Percentiles rank a stretch among this genome's conserved stretches.
Conservation (phyloP, 139 green algal species). For the Micractinium conductrix region DNA sequence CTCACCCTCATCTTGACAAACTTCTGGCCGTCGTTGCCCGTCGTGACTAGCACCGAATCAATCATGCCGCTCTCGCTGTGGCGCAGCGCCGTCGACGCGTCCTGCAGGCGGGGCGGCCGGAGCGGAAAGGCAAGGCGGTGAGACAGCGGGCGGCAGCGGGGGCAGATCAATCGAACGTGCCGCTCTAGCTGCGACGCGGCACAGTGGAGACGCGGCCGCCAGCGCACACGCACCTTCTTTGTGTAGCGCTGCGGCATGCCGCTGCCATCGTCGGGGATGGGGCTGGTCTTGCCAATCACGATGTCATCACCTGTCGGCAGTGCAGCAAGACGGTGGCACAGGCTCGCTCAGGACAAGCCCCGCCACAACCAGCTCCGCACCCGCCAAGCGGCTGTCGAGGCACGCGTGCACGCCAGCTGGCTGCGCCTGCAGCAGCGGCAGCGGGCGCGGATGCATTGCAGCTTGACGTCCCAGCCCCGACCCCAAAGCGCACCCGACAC, state of each 20-base stretch:
- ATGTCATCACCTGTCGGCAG: constrained; percentile 71
- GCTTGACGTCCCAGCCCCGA: too few relatives aligned
- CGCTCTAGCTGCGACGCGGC: not conserved
- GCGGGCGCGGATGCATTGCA: too few relatives aligned
- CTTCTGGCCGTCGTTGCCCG: constrained; percentile 84
- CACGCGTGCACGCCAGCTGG: not conserved
- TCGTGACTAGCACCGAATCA: constrained; percentile 91
- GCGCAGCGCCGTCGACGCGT: constrained; percentile 71
- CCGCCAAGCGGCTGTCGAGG: not conserved
- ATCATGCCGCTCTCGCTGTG: constrained; percentile 81
- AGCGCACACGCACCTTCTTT: constrained; percentile 43
- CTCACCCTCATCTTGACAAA: constrained; percentile 95
- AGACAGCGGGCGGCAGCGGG: too few relatives aligned
- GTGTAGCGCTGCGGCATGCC: constrained; percentile 77
- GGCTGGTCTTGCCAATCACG: constrained; percentile 85
- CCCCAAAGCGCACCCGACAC: constrained; percentile 62
- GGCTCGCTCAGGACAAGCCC: not conserved
- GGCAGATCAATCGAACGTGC: not conserved
- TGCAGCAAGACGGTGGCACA: not conserved
- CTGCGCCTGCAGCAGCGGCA: not conserved
- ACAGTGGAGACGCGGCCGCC: not conserved
- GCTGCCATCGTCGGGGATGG: constrained; percentile 71
- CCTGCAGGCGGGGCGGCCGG: constrained; percentile 26
- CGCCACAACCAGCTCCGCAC: not conserved
- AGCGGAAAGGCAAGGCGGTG: not conserved